Base-by-base conservation (phyloP, 192 early-diverging fungal species). In the Backusella sp. region DNA sequence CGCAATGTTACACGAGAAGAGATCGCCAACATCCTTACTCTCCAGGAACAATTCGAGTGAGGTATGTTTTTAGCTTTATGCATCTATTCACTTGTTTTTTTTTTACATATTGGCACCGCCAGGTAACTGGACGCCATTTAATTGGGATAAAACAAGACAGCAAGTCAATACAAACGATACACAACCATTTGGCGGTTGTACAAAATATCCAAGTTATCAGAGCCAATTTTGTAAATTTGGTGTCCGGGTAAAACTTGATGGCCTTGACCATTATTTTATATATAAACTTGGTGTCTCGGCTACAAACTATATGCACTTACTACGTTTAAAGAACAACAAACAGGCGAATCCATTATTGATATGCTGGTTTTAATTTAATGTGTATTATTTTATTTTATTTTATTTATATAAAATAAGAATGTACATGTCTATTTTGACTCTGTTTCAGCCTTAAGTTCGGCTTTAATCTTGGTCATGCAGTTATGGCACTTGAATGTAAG, bases 401-500 rank as follows among this genome's bases (percentile, higher is more conserved):
- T 59, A 59, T 62, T 62, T 30, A 62, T 62, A 19, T 49, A n/a
- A 49, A 49, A 49, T 62, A 12, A 39, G 11, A 39, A 62, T 62
- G 23, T 62, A 62, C 56, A 62, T 62, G 56, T 62, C 56, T 62
- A 62, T 62, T 62, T 62, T 62, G 56, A 62, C 12, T 11, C 0
- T 23, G 23, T 62, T 28, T 62, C 56, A 62, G 56, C 56, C 26
- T 62, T 62, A 28, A 62, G 7, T 23, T 62, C 56, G n/a, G 42
- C 62, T 44, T 74, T 67, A 4, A 74, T 74, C 42, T 74, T 35
- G 32, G 73, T n/a, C 28, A 66, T 41, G 41, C 72, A 68, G 37
- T 91, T 91, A 42, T 90, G 91, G 2, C 84, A 84, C 37, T 89
- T 86, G 62, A 93, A 85, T 72, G 87, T 78, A 6, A 92, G 73